A percentile compares a stretch with the other conserved stretches of the same genome.
These are phyloP conservation scores for Umbelopsis isabellina DNA, from an alignment of 192 early-diverging fungal genomes.

Conservation along the genomic window DNA sequence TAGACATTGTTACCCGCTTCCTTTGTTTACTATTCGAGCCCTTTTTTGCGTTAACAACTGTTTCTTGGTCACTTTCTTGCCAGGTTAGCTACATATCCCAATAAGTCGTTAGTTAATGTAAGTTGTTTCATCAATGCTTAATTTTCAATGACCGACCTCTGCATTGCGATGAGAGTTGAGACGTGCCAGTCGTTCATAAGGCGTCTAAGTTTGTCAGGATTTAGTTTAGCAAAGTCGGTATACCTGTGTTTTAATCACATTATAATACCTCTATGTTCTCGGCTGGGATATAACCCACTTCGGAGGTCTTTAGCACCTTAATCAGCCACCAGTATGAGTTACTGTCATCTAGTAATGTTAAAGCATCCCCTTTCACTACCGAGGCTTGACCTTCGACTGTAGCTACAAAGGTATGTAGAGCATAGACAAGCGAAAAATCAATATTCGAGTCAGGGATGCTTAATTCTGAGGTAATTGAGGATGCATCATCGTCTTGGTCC, in stretches of 20 bases:
- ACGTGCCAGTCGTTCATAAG: constrained; percentile 77
- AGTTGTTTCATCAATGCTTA: neutral
- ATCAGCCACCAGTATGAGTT: constrained; percentile 87
- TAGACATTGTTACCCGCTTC: constrained; percentile 38
- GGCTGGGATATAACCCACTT: constrained; percentile 88
- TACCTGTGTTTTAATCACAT: neutral
- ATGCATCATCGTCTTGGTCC: constrained; percentile 45
- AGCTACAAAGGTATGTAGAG: constrained; percentile 83
- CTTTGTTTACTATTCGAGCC: neutral
- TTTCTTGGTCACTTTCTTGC: neutral
- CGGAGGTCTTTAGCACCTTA: constrained; percentile 66
- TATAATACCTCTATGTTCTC: constrained; percentile 79
- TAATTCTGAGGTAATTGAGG: constrained; percentile 44
- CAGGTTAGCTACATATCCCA: neutral
- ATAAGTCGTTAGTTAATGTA: neutral
- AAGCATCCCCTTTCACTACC: constrained; percentile 76
- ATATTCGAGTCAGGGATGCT: constrained; percentile 66
- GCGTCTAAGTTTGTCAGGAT: constrained; percentile 51
- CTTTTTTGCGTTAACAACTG: neutral
- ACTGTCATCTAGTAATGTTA: constrained; percentile 80
- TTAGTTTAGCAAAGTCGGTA: neutral
- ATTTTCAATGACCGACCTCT: constrained; percentile 40
- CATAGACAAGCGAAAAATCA: constrained; percentile 80
- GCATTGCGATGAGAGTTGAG: constrained; percentile 78
- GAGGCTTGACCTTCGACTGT: constrained; percentile 85